Evolutionary conservation across 225 moss, liverwort and hornwort genomes (phyloP).

Genomic region (Polytrichum formosum): DNA sequence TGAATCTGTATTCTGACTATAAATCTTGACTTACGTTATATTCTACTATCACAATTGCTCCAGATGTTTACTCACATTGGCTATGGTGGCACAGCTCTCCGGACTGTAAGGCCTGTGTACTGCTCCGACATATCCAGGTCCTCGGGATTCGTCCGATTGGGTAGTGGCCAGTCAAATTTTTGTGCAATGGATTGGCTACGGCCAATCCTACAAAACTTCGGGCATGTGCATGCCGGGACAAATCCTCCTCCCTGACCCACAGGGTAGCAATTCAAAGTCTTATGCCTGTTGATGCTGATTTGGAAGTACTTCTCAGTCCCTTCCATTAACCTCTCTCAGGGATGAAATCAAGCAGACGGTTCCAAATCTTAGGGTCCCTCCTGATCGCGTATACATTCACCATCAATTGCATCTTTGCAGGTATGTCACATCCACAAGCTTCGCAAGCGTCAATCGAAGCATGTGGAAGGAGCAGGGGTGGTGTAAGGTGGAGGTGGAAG

Average conservation of each 20-base stretch:
- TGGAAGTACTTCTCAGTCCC: neutral
- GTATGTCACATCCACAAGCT: constrained; percentile 5
- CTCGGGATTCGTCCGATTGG: no score
- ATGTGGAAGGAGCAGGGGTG: constrained; percentile 1
- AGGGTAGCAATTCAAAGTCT: constrained; percentile 13
- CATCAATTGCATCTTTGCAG: constrained; percentile 1
- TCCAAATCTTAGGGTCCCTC: neutral
- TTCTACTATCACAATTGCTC: no score
- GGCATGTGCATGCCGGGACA: neutral
- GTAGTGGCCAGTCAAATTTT: neutral
- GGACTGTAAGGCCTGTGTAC: neutral
- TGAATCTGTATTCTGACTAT: no score
- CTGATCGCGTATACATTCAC: constrained; percentile 5
- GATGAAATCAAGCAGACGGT: constrained; percentile 22
- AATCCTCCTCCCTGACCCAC: neutral
- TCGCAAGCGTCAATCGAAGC: neutral
- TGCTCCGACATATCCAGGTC: no score
- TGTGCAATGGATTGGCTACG: neutral
- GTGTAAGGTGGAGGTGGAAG: constrained; percentile 5
- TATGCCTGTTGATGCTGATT: neutral
- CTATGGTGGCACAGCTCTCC: neutral
- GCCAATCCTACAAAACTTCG: neutral
- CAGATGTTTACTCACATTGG: no score
- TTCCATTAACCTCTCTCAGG: constrained; percentile 29
- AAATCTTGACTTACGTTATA: no score